phyloP scores from a whole-genome alignment of 1,284 basidiomycete species.

The Veloboletus limbatus region DNA sequence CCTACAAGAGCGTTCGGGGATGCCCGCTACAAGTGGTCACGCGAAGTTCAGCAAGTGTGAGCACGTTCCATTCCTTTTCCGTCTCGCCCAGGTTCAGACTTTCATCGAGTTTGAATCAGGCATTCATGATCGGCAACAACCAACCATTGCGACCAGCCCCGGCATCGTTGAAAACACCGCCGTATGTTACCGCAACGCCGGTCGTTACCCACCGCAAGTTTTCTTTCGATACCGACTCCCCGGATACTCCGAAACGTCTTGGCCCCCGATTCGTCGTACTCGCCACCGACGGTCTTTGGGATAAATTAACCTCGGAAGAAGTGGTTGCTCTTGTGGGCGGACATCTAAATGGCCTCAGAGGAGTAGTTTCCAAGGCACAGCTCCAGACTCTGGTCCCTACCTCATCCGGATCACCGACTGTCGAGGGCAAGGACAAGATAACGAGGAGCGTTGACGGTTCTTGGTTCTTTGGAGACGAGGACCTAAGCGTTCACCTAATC shows the following conservation, averaged over 20 bases:
- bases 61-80: conserved; percentile 24
- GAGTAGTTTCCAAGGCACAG: conserved; percentile 55
- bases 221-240: conserved; percentile 36
- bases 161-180: conserved; percentile 76
- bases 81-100: conserved; percentile 3
- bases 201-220: conserved; percentile 83
- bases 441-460: conserved; percentile 41
- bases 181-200: conserved; percentile 91
- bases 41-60: conserved; percentile 70
- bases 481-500: conserved; percentile 88
- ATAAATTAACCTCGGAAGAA: conserved; percentile 92
- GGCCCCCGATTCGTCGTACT: conserved; percentile 76
- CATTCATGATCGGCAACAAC: conserved; percentile 63
- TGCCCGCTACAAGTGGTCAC: conserved; percentile 89
- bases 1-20: conserved; percentile 96
- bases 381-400: conserved; percentile 57
- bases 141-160: conserved; percentile 60
- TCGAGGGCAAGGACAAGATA: conserved; percentile 64
- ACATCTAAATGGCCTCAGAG: conserved; percentile 73
- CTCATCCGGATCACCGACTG: conserved; percentile 46
- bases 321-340: conserved; percentile 89
- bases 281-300: conserved; percentile 95
- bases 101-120: conserved; percentile 56
- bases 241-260: conserved; percentile 17
- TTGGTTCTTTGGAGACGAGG: conserved; percentile 87